Evolutionary conservation across 441 rosid species (phyloP), one percentile per base, ranked within the genome.

Genomic region (Bruguiera hainesii): DNA sequence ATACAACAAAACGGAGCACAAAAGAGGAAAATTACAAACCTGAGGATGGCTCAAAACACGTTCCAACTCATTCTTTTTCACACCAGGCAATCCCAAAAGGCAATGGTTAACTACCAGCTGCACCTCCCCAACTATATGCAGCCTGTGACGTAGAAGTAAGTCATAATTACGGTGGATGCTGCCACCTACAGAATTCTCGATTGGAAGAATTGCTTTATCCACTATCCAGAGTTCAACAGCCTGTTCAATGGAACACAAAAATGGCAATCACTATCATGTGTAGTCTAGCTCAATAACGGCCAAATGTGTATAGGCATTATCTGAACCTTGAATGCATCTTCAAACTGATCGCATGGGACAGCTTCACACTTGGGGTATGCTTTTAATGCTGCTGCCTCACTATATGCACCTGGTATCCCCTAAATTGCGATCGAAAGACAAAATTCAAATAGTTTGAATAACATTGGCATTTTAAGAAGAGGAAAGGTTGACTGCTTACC

Each of bases 141-240:
- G 85, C 81, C 97, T 89, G 79, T 92, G 99, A 46, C 96, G 90
- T 65, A 95, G 96, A 62, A 95, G 96, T 64, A 95, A 82, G 78
- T 95, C 99, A 76, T 95, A 95, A 75, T 92, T 95, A 62, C 93
- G 89, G 75, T 92, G 98, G 76, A 90, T 87, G 79, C 99, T 92
- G 56, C 99, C 99, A 69, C 90, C 97, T 21, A 90, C 79, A 50
- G 98, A 95, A 77, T 85, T 92, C 80, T 95, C 99, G 2, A 95
- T 92, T 4, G 99, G 98, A 68, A 95, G 80, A 67, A 92, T 87
- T 49, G 98, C 98, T 77, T 84, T 91, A 66, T 95, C 93, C 77
- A 95, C 99, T 69, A 90, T 78, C 94, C 95, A 95, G 53, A 85
- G 84, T 76, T 92, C 99, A 76, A 92, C 99, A 57, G 99, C 98